phyloP scores from a whole-genome alignment of 768 basidiomycete species.

The Boletus vermiculosoides region DNA sequence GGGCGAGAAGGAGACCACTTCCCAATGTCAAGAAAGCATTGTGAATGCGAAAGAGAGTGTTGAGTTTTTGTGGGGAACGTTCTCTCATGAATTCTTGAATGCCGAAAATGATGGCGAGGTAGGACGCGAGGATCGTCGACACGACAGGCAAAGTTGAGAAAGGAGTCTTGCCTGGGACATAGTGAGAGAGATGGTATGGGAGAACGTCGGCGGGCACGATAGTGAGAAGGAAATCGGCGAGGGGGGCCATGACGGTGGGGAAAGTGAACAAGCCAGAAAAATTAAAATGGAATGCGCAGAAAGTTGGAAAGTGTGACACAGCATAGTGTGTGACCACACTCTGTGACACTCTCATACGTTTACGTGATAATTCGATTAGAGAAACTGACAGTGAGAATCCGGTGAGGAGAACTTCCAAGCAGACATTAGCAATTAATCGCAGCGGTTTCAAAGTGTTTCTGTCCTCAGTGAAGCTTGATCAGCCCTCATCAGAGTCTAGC shows the following conservation, averaged over 20 bases:
- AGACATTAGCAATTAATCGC: not conserved
- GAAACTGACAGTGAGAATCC: no score
- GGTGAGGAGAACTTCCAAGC: not conserved
- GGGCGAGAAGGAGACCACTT: constrained; percentile 76
- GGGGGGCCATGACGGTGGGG: constrained; percentile 55
- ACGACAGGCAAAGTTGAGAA: constrained; percentile 66
- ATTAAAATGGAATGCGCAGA: constrained; percentile 13
- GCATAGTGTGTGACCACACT: not conserved
- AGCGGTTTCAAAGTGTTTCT: no score
- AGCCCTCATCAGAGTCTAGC: not conserved
- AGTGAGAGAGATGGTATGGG: constrained; percentile 40
- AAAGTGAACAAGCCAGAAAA: constrained; percentile 20
- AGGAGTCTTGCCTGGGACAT: constrained; percentile 57
- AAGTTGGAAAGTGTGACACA: constrained; percentile 29
- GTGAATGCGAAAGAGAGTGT: constrained; percentile 82
- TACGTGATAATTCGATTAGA: not conserved
- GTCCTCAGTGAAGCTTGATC: not conserved
- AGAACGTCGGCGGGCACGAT: constrained; percentile 49
- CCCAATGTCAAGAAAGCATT: constrained; percentile 86
- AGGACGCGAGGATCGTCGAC: constrained; percentile 63
- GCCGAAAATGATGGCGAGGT: constrained; percentile 88
- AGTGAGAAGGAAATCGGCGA: constrained; percentile 70
- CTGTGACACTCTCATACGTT: not conserved
- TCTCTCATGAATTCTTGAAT: constrained; percentile 82
- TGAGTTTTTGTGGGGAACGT: constrained; percentile 70